Conservation (phyloP, 129 eudicot species). For the Oenanthe sinensis region DNA sequence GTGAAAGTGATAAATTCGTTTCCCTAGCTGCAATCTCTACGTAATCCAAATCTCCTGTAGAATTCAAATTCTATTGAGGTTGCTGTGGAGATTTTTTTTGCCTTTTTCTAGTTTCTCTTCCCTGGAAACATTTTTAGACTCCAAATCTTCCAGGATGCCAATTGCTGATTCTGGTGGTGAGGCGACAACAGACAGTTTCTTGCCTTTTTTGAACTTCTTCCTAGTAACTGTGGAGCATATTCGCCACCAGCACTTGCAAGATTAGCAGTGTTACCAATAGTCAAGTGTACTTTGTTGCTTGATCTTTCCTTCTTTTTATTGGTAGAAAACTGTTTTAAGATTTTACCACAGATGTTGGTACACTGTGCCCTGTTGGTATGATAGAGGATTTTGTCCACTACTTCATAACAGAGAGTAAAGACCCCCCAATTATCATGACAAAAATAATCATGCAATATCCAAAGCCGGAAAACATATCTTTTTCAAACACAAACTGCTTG, state of each 20-base stretch:
- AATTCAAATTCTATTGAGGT: not conserved
- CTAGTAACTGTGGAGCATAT: not conserved
- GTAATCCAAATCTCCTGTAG: not conserved
- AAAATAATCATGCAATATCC: not conserved
- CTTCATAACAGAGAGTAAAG: not conserved
- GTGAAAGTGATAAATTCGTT: not conserved
- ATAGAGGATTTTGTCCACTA: not conserved
- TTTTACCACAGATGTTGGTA: no score
- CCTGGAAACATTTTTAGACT: not conserved
- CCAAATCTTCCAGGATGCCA: not conserved
- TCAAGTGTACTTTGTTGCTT: not conserved
- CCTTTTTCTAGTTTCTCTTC: not conserved
- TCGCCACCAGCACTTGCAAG: not conserved
- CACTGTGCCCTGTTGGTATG: not conserved
- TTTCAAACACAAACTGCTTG: not conserved
- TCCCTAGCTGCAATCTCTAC: not conserved
- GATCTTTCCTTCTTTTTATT: no score
- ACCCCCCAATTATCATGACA: not conserved
- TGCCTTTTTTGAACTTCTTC: no score
- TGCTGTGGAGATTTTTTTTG: no score
- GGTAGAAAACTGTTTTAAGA: not conserved
- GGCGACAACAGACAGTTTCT: not conserved
- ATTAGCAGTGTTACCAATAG: not conserved
- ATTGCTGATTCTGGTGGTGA: not conserved
- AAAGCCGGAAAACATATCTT: not conserved